Conservation (phyloP, 768 basidiomycete species). For the Phylloporus sp. region DNA sequence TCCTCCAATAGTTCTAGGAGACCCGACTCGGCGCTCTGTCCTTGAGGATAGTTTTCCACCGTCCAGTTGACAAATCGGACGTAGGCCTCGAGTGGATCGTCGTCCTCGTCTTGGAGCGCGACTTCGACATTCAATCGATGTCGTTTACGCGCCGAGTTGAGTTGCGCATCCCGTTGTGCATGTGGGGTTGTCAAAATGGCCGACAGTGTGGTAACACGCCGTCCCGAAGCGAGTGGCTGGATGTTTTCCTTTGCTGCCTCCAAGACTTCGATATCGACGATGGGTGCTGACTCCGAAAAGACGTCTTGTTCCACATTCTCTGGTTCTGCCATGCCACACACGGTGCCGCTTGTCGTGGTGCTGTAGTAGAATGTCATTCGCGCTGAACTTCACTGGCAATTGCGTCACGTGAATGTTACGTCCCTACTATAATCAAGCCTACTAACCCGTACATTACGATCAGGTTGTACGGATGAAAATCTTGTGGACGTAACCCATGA, state of each 20-base stretch:
- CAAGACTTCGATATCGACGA: slow-evolving; percentile 77
- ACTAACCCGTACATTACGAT: background rate
- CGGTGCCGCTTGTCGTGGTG: background rate
- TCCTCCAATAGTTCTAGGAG: slow-evolving; percentile 91
- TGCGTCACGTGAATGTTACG: slow-evolving; percentile 19
- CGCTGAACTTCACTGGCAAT: slow-evolving; percentile 16
- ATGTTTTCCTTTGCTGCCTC: slow-evolving; percentile 87
- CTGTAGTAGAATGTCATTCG: background rate
- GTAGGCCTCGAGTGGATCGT: slow-evolving; percentile 82
- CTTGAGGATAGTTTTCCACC: slow-evolving; percentile 90
- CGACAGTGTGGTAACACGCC: slow-evolving; percentile 73
- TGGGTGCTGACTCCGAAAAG: slow-evolving; percentile 37
- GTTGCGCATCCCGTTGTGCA: slow-evolving; percentile 65
- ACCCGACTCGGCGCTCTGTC: slow-evolving; percentile 82
- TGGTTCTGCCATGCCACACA: slow-evolving; percentile 16
- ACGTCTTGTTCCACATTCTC: slow-evolving; percentile 38
- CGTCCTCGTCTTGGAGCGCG: slow-evolving; percentile 69
- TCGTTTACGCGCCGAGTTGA: slow-evolving; percentile 58
- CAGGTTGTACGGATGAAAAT: background rate
- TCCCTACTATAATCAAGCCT: background rate
- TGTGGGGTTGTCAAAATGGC: slow-evolving; percentile 72
- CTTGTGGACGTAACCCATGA: slow-evolving; percentile 7
- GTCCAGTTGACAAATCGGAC: slow-evolving; percentile 87
- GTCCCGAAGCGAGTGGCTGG: slow-evolving; percentile 74
- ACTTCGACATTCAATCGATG: slow-evolving; percentile 69